Percentiles rank a stretch among this genome's conserved stretches.
These are phyloP conservation scores for Sarocladium oryzae DNA, from an alignment of 2,329 filamentous ascomycete species.

Conservation along the genomic window DNA sequence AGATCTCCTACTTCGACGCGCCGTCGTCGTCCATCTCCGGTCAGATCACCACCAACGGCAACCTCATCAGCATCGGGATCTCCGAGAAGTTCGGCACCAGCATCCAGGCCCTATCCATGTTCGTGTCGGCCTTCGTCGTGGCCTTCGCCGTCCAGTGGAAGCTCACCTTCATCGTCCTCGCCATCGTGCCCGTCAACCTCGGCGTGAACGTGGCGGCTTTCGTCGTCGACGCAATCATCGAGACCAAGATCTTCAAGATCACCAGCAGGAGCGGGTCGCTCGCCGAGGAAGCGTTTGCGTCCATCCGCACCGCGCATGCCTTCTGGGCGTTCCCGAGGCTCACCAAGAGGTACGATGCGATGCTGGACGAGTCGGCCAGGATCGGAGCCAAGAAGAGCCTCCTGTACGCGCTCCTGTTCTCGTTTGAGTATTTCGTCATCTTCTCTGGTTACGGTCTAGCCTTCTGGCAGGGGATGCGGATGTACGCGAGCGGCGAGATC, in stretches of 20 bases:
- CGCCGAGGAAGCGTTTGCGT: constrained; percentile 43
- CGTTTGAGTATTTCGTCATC: constrained; percentile 40
- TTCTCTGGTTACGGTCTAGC: constrained; percentile 41
- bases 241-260: constrained; percentile 36
- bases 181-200: constrained; percentile 38
- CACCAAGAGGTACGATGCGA: constrained; percentile 32
- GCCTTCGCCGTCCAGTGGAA: constrained; percentile 36
- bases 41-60: constrained; percentile 42
- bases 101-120: constrained; percentile 32
- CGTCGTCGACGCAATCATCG: constrained; percentile 32
- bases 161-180: constrained; percentile 36
- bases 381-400: constrained; percentile 37
- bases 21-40: constrained; percentile 34
- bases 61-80: constrained; percentile 37
- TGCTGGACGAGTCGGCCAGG: constrained; percentile 32
- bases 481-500: constrained; percentile 35
- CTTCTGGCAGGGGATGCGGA: constrained; percentile 45
- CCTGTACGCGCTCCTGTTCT: constrained; percentile 36
- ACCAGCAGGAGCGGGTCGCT: constrained; percentile 36
- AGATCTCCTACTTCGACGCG: constrained; percentile 48
- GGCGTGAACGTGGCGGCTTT: constrained; percentile 24
- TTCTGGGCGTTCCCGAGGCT: constrained; percentile 42
- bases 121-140: constrained; percentile 33
- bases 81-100: constrained; percentile 38
- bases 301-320: constrained; percentile 42